phyloP scores from a whole-genome alignment of 179 eudicot species.

The Pouteria campechiana region DNA sequence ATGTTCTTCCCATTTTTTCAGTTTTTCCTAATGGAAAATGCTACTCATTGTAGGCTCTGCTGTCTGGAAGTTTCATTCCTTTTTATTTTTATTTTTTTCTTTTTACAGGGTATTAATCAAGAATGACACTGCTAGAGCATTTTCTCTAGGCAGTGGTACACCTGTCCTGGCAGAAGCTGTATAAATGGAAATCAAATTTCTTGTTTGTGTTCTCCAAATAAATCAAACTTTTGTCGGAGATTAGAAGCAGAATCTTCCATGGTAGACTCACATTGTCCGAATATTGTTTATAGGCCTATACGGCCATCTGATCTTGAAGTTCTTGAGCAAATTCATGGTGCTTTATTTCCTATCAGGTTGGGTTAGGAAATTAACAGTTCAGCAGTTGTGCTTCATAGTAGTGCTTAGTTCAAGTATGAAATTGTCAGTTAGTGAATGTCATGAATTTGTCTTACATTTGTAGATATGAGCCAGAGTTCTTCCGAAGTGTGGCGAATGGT shows the following conservation, averaged over 20 bases:
- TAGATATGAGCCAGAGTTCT: constrained; percentile 93
- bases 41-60: too few relatives aligned
- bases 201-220: constrained; percentile 12
- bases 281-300: constrained; percentile 65
- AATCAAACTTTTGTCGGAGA: constrained; percentile 30
- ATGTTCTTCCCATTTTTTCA: too few relatives aligned
- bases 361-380: too few relatives aligned
- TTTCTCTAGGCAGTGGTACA: too few relatives aligned
- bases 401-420: background rate
- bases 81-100: too few relatives aligned
- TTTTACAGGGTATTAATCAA: too few relatives aligned
- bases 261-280: constrained; percentile 54
- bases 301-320: constrained; percentile 59
- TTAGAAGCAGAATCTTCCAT: constrained; percentile 40
- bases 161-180: constrained; percentile 21
- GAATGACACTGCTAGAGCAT: too few relatives aligned
- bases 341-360: constrained; percentile 90
- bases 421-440: background rate
- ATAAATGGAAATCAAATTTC: constrained; percentile 45
- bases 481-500: constrained; percentile 62
- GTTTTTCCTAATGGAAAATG: too few relatives aligned
- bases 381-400: background rate
- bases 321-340: constrained; percentile 59
- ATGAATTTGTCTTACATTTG: constrained; percentile 1
- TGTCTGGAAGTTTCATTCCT: too few relatives aligned